phyloP scores from a whole-genome alignment of 306 rosid species.

The Argentina anserina region DNA sequence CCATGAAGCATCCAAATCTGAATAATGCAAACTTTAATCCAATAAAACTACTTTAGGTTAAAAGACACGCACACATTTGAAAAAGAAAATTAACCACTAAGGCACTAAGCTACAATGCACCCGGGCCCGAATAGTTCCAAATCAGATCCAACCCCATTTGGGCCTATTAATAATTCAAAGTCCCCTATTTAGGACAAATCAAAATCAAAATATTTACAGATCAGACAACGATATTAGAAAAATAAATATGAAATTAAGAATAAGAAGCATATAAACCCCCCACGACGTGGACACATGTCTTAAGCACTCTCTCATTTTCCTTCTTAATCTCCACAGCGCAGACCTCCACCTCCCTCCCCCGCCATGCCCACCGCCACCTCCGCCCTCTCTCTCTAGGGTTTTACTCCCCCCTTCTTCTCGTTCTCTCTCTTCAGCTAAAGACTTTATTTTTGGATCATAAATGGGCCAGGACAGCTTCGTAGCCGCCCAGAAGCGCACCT shows the following conservation, averaged over 20 bases:
- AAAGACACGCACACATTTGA: too few species aligned
- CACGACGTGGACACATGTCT: slow-evolving; percentile 11
- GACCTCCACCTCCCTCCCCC: background rate
- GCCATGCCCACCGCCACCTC: background rate
- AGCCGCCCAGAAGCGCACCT: slow-evolving; percentile 47
- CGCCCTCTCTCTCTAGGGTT: background rate
- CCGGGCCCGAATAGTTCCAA: too few species aligned
- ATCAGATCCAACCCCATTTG: too few species aligned
- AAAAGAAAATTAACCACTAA: too few species aligned
- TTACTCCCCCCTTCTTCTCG: background rate
- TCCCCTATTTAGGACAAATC: too few species aligned
- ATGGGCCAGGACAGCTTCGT: slow-evolving; percentile 58
- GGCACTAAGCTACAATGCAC: too few species aligned
- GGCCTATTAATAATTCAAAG: too few species aligned
- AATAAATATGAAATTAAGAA: background rate
- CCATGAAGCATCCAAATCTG: too few species aligned
- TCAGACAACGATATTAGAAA: background rate
- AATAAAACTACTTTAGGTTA: too few species aligned
- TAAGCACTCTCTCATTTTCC: background rate
- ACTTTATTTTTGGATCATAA: background rate
- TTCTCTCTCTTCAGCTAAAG: background rate
- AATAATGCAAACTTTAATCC: too few species aligned
- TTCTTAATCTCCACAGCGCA: background rate
- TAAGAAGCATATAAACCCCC: background rate
- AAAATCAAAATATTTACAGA: background rate